Percentiles rank a stretch among this genome's conserved stretches.
Conservation (phyloP, 2,329 filamentous ascomycete species). For the Fusarium sp. region DNA sequence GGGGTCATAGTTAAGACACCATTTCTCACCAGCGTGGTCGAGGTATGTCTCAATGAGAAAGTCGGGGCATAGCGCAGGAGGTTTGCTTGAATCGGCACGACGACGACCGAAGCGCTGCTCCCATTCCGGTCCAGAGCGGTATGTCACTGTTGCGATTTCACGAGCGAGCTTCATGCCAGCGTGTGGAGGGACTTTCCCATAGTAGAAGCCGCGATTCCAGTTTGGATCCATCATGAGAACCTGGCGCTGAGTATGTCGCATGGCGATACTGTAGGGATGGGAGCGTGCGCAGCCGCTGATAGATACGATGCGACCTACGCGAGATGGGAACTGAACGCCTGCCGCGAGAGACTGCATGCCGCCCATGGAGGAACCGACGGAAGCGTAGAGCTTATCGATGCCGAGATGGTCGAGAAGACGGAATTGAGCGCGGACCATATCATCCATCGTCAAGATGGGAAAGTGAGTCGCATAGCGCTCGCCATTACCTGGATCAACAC, state of each 20-base stretch:
- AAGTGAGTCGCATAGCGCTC: constrained; percentile 93
- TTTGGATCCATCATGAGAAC: constrained; percentile 99
- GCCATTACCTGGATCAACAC: constrained; percentile 88
- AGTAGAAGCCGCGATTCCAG: constrained; percentile 97
- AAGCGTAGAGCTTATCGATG: constrained; percentile 85
- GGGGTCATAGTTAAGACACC: constrained; percentile 94
- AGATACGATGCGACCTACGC: constrained; percentile 85
- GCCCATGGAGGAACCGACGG: constrained; percentile 96
- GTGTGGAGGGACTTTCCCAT: constrained; percentile 88
- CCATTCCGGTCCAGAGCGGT: constrained; percentile 97
- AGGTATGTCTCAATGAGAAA: constrained; percentile 98
- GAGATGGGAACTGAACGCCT: constrained; percentile 83
- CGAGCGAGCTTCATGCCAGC: constrained; percentile 97
- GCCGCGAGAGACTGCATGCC: constrained; percentile 97
- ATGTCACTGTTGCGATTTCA: constrained; percentile 97
- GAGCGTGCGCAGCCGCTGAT: constrained; percentile 95
- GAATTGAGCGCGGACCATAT: constrained; percentile 98
- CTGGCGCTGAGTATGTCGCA: constrained; percentile 97
- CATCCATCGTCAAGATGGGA: constrained; percentile 93
- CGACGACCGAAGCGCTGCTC: constrained; percentile 92
- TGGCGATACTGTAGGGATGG: constrained; percentile 98
- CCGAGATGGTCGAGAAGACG: constrained; percentile 83
- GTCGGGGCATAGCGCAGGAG: constrained; percentile 94
- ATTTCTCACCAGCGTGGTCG: constrained; percentile 98
- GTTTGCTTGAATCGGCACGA: constrained; percentile 86